Evolutionary conservation across 73 alveolate species (phyloP).

Genomic region (Paramecium sexaurelia): DNA sequence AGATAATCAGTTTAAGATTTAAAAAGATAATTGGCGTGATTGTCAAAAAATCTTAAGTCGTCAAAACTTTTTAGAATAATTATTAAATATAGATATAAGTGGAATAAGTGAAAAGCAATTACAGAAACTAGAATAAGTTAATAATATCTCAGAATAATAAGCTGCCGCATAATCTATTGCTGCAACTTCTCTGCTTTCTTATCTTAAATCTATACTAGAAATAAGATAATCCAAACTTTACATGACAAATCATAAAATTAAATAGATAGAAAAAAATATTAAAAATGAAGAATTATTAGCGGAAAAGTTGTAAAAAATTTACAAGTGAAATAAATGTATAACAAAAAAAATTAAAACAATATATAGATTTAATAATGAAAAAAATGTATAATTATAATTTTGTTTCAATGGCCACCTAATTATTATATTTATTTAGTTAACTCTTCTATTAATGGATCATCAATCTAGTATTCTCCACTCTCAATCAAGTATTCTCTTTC

Average conservation of each 20-base stretch:
- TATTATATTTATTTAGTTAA: too few relatives aligned
- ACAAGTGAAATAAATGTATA: not conserved
- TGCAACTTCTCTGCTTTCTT: not conserved
- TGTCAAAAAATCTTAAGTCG: not conserved
- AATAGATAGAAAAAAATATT: not conserved
- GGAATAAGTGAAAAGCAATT: not conserved
- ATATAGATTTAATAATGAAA: too few relatives aligned
- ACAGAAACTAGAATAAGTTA: not conserved
- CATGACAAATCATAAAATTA: not conserved
- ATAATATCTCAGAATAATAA: not conserved
- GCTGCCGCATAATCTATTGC: not conserved
- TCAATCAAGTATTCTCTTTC: conserved; percentile 63
- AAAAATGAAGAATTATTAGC: not conserved
- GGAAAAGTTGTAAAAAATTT: not conserved
- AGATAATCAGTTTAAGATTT: not conserved
- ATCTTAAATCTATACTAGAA: not conserved
- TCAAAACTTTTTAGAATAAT: not conserved
- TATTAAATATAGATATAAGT: not conserved
- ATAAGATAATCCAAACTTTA: not conserved
- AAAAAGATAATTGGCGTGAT: not conserved
- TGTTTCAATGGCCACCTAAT: not conserved
- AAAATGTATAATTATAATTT: too few relatives aligned
- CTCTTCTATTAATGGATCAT: not conserved
- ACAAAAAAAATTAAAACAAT: too few relatives aligned
- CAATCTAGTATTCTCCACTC: conserved; percentile 26